Base-by-base conservation (phyloP, 169 alveolate genomes). In the Plasmodium vivax region DNA sequence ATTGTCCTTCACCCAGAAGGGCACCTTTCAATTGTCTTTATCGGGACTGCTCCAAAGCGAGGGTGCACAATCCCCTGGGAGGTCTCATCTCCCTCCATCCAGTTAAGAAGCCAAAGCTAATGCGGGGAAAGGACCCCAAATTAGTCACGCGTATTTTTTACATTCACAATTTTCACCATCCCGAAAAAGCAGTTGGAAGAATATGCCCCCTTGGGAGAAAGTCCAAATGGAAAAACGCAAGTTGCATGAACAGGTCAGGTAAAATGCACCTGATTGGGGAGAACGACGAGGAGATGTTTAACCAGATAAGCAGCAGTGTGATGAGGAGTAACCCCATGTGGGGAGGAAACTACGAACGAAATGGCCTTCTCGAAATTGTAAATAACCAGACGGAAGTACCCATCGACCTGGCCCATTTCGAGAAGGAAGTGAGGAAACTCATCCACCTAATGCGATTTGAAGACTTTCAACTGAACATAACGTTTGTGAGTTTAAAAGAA, bases 371-470 rank as follows among this genome's bases (percentile, higher is more conserved):
- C 43, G 94, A 88, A 88, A 88, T 88, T 41, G n/a, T 19, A 41
- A 88, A 88, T 80, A 79, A 71, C 80, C 94, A 88, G 36, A 45
- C 72, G 16, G 88, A 88, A 58, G 45, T 79, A 41, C 94, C 94
- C 30, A 79, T 88, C 19, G 85, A 88, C 34, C 83, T 77, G 2
- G 62, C 90, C 38, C 6, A 41, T 62, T 88, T 88, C 41, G 94
- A 88, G 30, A 88, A 88, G 9, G 94, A 88, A 77, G 83, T 81
- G 72, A 88, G 83, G 58, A 88, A 88, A 34, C 94, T 88, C 3
- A 77, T 88, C 16, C 34, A 58, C 6, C 45, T 88, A 58, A 79
- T 88, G 72, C 80, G 82, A 16, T 88, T 45, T 43, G 71, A 77
- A 30, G 73, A 88, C 41, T 71, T 62, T 62, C 83, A 88, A 27